Evolutionary conservation across 139 green algal species (phyloP).

Genomic region (Nannochloris sp.): DNA sequence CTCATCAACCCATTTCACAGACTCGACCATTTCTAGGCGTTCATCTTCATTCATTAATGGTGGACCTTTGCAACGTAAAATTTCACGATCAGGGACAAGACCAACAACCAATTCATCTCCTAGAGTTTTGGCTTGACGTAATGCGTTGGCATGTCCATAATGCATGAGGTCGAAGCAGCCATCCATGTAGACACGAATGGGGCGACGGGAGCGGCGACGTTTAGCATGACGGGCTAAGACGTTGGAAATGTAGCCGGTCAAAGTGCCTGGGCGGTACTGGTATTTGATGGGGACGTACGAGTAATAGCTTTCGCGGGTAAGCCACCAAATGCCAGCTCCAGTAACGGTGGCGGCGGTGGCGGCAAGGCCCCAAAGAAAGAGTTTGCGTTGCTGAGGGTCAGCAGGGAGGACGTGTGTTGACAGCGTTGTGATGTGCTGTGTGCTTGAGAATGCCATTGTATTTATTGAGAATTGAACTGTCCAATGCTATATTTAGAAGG

Average conservation of each 20-base stretch:
- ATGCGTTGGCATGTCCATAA: constrained; percentile 97
- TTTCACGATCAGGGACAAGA: constrained; percentile 91
- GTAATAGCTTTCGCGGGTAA: constrained; percentile 23
- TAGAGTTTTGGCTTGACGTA: constrained; percentile 78
- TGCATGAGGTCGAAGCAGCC: constrained; percentile 99
- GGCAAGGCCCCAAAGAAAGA: background rate
- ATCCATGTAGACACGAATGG: constrained; percentile 96
- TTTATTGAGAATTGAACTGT: no score
- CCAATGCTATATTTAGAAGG: no score
- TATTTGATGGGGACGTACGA: constrained; percentile 61
- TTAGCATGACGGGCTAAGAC: constrained; percentile 71
- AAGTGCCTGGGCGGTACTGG: constrained; percentile 82
- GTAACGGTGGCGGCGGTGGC: constrained; percentile 1
- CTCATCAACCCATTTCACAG: constrained; percentile 98
- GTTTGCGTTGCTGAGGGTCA: background rate
- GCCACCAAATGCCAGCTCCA: constrained; percentile 20
- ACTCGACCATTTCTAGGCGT: constrained; percentile 75
- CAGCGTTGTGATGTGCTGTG: no score
- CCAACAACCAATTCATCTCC: constrained; percentile 95
- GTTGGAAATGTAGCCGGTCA: constrained; percentile 70
- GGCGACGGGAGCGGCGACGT: constrained; percentile 49
- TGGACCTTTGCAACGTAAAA: constrained; percentile 82
- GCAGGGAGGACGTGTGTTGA: no score
- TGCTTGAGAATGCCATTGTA: no score
- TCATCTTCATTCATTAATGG: constrained; percentile 90